These are phyloP conservation scores for Leccinum angustisporum DNA, from an alignment of 1,284 basidiomycete genomes.

Conservation along the genomic window DNA sequence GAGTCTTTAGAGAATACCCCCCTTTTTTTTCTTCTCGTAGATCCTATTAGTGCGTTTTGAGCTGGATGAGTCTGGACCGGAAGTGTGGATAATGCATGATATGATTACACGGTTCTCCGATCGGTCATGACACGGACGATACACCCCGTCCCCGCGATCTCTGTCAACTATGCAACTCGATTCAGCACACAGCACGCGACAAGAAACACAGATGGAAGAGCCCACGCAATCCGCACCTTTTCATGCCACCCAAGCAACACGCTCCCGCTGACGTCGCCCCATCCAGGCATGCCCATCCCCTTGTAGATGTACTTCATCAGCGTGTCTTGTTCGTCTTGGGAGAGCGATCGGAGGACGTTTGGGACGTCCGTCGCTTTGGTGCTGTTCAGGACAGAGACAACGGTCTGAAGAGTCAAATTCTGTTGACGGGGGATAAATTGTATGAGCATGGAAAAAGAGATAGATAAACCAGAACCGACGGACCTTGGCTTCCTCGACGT, in stretches of 20 bases:
- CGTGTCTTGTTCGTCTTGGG: slow-evolving; percentile 83
- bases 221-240: slow-evolving; percentile 20
- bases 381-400: slow-evolving; percentile 94
- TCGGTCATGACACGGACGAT: slow-evolving; percentile 99
- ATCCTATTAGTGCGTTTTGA: not conserved
- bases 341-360: slow-evolving; percentile 71
- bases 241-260: slow-evolving; percentile 62
- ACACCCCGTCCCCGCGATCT: slow-evolving; percentile 92
- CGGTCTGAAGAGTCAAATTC: slow-evolving; percentile 76
- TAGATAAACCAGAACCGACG: slow-evolving; percentile 12
- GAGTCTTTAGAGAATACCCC: slow-evolving; percentile 1
- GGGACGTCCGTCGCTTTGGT: slow-evolving; percentile 91
- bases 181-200: slow-evolving; percentile 8
- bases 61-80: not conserved
- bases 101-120: slow-evolving; percentile 71
- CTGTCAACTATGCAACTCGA: slow-evolving; percentile 70
- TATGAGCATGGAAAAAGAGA: not conserved
- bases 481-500: slow-evolving; percentile 89
- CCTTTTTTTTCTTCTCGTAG: not conserved
- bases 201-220: not conserved
- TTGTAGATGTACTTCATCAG: slow-evolving; percentile 99
- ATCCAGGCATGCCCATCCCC: slow-evolving; percentile 83
- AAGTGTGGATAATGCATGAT: not conserved
- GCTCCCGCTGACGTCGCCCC: slow-evolving; percentile 84
- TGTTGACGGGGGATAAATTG: slow-evolving; percentile 29